Percentiles rank a stretch among this genome's conserved stretches.
These are phyloP conservation scores for Cenchrus purpureus DNA, from an alignment of 176 grass and related monocot species.

Conservation along the genomic window DNA sequence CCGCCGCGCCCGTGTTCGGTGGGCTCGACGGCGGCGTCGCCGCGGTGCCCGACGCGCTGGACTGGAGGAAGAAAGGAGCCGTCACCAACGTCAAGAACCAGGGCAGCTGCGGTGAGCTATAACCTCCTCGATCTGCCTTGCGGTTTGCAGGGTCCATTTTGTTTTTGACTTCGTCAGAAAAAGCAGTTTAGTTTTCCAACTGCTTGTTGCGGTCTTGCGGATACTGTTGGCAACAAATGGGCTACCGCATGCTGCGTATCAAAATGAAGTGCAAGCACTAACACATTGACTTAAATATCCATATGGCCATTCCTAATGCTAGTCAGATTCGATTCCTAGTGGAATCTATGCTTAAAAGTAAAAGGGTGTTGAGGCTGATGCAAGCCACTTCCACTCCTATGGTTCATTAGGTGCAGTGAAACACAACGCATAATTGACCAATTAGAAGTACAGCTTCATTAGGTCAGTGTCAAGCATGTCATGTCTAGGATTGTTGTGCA, in stretches of 20 bases:
- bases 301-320: neutral
- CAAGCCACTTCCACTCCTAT: neutral
- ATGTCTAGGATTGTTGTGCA: neutral
- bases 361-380: neutral
- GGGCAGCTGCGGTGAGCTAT: slow-evolving; percentile 69
- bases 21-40: slow-evolving; percentile 26
- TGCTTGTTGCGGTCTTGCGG: neutral
- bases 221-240: neutral
- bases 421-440: neutral
- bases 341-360: slow-evolving; percentile 6
- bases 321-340: neutral
- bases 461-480: neutral
- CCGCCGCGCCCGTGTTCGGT: neutral
- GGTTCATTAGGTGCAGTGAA: neutral
- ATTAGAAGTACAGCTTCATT: neutral
- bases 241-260: neutral
- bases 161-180: neutral
- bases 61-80: slow-evolving; percentile 73
- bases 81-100: slow-evolving; percentile 78
- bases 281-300: neutral
- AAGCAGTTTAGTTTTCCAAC: neutral
- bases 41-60: slow-evolving; percentile 53
- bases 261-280: neutral
- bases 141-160: neutral
- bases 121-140: neutral